phyloP scores from a whole-genome alignment of 495 filamentous ascomycete genomes.

The Daldinia concentrica region DNA sequence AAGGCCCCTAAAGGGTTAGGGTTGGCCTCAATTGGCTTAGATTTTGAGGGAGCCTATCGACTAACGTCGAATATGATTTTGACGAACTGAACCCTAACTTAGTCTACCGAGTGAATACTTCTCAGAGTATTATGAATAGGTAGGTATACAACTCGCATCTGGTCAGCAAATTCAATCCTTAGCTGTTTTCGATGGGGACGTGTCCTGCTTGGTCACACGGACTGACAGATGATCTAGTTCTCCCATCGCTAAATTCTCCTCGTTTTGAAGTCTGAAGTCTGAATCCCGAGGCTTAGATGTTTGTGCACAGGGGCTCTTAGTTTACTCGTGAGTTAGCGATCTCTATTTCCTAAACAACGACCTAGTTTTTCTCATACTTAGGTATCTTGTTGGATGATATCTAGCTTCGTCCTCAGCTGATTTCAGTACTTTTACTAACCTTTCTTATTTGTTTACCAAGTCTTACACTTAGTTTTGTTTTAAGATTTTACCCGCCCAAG shows the following conservation, averaged over 20 bases:
- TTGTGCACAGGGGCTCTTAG: slow-evolving; percentile 9
- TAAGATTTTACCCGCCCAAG: neutral
- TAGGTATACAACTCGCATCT: too few relatives aligned
- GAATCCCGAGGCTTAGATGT: neutral
- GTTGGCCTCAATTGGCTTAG: slow-evolving; percentile 7
- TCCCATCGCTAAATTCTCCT: neutral
- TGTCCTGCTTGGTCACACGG: slow-evolving; percentile 11
- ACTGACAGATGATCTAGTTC: slow-evolving; percentile 17
- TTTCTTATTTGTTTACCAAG: neutral
- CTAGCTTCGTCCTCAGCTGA: neutral
- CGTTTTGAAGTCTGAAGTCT: neutral
- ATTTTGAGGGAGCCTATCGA: slow-evolving; percentile 5
- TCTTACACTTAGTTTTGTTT: neutral
- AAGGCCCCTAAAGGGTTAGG: neutral
- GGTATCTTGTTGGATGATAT: neutral
- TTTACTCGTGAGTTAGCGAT: slow-evolving; percentile 26
- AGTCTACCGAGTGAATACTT: neutral
- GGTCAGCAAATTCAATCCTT: slow-evolving; percentile 2
- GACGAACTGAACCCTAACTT: slow-evolving; percentile 14
- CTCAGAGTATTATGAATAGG: too few relatives aligned
- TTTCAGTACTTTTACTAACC: neutral
- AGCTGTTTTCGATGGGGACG: slow-evolving; percentile 8
- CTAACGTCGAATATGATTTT: slow-evolving; percentile 3
- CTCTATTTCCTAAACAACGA: slow-evolving; percentile 12
- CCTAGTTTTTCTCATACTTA: neutral